Base-by-base conservation (phyloP, 805 yeast genomes). In the Pichia nakasei region DNA sequence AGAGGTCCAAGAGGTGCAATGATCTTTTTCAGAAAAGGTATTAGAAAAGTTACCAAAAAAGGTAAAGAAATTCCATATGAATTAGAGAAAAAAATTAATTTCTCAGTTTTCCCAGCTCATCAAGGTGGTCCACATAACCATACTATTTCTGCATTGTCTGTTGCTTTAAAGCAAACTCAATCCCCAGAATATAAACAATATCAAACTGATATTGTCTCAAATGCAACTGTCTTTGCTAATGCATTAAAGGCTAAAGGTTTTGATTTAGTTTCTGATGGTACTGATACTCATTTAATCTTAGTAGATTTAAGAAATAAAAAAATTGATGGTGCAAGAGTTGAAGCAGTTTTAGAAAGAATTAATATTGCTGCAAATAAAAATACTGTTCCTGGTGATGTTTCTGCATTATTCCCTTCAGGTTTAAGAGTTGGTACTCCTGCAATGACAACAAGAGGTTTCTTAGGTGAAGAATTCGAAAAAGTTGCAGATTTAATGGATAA, bases 71-170 rank as follows among this genome's bases (percentile, higher is more conserved):
- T 83, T 45, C 69, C 74, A 41, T 89, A 87, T 64, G 96, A 91
- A 58, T 76, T 91, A 60, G 97, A 91, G 68, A 78, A 80, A 61
- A 83, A 80, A 63, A 88, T 91, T 68, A 91, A 91, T 76, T 91
- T 91, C 63, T 86, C 96, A 27, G 97, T 91, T 45, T 91, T 91
- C 85, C 98, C 98, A 55, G 97, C 95, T 52, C 97, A 91, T 67
- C 98, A 91, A 73, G 98, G 98, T 73, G 98, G 98, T 61, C 98
- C 98, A 54, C 97, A 91, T 68, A 91, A 91, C 72, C 97, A 91
- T 69, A 91, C 97, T 56, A 91, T 91, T 60, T 80, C 96, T 51
- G 97, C 97, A 19, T 73, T 91, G 56, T 95, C 97, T 27, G 91
- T 88, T 46, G 97, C 97, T 33, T 76, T 91, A 59, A 86, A 86